These are phyloP conservation scores for Knoxia roxburghii DNA, from an alignment of 257 asterid species.

Conservation along the genomic window DNA sequence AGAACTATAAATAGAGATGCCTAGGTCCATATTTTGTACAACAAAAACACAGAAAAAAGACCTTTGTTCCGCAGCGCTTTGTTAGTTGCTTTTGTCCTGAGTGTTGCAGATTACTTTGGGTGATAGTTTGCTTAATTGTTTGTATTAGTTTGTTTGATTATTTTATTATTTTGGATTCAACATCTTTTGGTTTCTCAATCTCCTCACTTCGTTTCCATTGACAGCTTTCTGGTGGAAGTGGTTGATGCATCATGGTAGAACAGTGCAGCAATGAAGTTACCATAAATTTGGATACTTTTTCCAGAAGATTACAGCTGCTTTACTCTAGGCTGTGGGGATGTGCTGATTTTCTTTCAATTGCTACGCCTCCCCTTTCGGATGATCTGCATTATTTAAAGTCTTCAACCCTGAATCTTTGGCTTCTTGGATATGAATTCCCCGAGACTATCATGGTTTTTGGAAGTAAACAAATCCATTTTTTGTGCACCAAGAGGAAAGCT, in stretches of 20 bases:
- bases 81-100: too few relatives aligned
- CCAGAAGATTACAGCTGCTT: slow-evolving; percentile 39
- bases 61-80: too few relatives aligned
- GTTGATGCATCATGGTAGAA: slow-evolving; percentile 38
- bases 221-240: slow-evolving; percentile 12
- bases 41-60: too few relatives aligned
- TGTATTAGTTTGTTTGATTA: too few relatives aligned
- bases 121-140: too few relatives aligned
- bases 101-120: too few relatives aligned
- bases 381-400: slow-evolving; percentile 68
- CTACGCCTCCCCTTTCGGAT: slow-evolving; percentile 61
- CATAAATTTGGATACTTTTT: slow-evolving; percentile 44
- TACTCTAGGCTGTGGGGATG: slow-evolving; percentile 58
- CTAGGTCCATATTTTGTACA: too few relatives aligned
- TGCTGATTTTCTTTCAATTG: slow-evolving; percentile 43
- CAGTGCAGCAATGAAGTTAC: slow-evolving; percentile 30
- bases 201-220: neutral
- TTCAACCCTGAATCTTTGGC: slow-evolving; percentile 58
- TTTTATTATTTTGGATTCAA: too few relatives aligned
- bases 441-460: slow-evolving; percentile 69
- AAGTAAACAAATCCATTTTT: slow-evolving; percentile 40
- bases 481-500: slow-evolving; percentile 61
- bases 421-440: slow-evolving; percentile 69
- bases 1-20: too few relatives aligned
- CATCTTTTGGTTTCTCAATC: slow-evolving; percentile 29